Evolutionary conservation across 352 stramenopile species (phyloP).

Genomic region (Phytopythium chamaehyphon): DNA sequence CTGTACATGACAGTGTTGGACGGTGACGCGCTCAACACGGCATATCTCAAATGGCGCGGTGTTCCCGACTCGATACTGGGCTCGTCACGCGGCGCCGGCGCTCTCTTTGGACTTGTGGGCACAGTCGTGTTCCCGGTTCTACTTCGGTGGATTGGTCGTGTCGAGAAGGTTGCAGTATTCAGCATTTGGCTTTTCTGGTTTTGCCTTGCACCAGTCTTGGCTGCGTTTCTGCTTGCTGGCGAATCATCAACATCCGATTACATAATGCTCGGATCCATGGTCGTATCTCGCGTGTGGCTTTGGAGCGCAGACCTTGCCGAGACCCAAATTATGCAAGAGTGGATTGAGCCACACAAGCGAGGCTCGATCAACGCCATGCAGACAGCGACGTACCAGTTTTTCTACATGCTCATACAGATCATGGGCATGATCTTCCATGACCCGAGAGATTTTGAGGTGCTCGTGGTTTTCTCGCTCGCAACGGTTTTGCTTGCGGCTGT

Average conservation of each 20-base stretch:
- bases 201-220: slow-evolving; percentile 33
- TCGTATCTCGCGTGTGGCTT: slow-evolving; percentile 45
- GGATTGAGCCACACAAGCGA: slow-evolving; percentile 40
- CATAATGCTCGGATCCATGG: slow-evolving; percentile 43
- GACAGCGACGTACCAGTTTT: slow-evolving; percentile 58
- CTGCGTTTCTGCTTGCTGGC: slow-evolving; percentile 38
- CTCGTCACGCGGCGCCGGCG: slow-evolving; percentile 34
- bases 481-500: slow-evolving; percentile 42
- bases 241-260: slow-evolving; percentile 51
- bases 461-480: slow-evolving; percentile 49
- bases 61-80: slow-evolving; percentile 44
- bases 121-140: slow-evolving; percentile 48
- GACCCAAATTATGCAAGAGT: slow-evolving; percentile 76
- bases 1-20: slow-evolving; percentile 64
- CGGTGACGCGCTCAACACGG: slow-evolving; percentile 46
- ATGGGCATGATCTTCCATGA: slow-evolving; percentile 51
- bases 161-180: slow-evolving; percentile 45
- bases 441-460: slow-evolving; percentile 43
- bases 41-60: slow-evolving; percentile 65
- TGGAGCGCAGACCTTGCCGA: slow-evolving; percentile 53
- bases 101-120: slow-evolving; percentile 42
- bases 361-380: slow-evolving; percentile 64
- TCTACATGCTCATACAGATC: slow-evolving; percentile 57
- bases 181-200: slow-evolving; percentile 70
- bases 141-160: slow-evolving; percentile 13